Evolutionary conservation across 2,329 filamentous ascomycete genomes (phyloP), one percentile per base, ranked within the genome.

Genomic region (Sordariomycetes sp.): DNA sequence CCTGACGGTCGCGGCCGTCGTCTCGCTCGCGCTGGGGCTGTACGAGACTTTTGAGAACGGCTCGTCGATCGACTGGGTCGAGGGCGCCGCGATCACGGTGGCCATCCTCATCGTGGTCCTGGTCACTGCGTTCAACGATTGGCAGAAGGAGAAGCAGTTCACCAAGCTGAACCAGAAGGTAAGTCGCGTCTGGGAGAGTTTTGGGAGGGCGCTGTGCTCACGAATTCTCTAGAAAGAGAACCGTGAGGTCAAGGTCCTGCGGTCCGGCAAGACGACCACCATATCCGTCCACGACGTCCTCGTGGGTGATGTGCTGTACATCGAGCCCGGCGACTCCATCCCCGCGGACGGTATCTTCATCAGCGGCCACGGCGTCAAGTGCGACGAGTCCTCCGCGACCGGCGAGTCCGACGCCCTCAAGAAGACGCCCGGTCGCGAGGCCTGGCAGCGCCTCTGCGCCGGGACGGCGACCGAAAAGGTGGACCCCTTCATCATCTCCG

Each of bases 331-430:
- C 61, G 86, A 90, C 64, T 75, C 87, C 58, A 77, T 89, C 37
- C 85, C 87, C 0, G 86, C 85, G 1, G 87, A 89, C 65, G 87
- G 87, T 5, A 77, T 89, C 57, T 80, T 89, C 60, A 83, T 89
- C 61, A 74, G 77, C 18, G 74, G 75, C 11, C 72, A 73, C 60
- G 68, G 69, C 3, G 65, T 77, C 59, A 74, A 86, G 68, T 89
- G 86, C 64, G 86, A 89, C 63, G 86, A 89, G 65, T 88, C 85
- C 2, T 88, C 85, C 14, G 83, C 84, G 1, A 89, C 87, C 34
- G 86, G 87, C 62, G 87, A 89, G 70, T 89, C 85, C 0, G 86
- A 89, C 64, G 79, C 85, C 54, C 79, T 89, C 69, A 85, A 82
- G 70, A 89, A 90, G 71, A 82, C 78, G 0, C 68, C 74, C 6